phyloP scores from a whole-genome alignment of 73 alveolate genomes.

The Paramecium sonneborni region DNA sequence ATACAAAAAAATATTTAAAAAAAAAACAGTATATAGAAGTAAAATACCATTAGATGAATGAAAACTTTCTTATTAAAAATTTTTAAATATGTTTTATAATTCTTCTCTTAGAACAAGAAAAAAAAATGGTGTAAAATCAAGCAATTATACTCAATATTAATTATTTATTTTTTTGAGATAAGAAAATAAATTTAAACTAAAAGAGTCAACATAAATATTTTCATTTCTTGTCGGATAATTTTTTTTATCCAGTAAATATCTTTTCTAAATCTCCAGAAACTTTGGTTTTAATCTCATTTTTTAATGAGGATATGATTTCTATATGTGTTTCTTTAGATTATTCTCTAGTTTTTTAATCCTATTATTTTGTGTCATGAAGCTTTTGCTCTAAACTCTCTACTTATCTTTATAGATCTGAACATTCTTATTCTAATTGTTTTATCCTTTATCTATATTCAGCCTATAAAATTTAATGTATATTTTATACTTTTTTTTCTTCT shows the following conservation, averaged over 20 bases:
- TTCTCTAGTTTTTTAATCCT: slow-evolving; percentile 1
- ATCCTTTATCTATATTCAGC: neutral
- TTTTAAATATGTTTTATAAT: too few relatives aligned
- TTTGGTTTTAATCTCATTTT: neutral
- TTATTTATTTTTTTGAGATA: too few relatives aligned
- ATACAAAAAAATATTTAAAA: too few relatives aligned
- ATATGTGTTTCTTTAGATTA: neutral
- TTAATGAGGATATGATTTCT: neutral
- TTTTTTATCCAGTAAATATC: slow-evolving; percentile 1
- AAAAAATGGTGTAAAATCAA: neutral
- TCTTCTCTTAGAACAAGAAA: too few relatives aligned
- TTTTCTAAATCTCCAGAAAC: slow-evolving; percentile 1
- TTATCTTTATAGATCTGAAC: neutral
- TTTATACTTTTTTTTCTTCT: neutral
- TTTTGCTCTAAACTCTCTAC: neutral
- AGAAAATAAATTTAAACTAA: too few relatives aligned
- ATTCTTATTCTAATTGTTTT: neutral
- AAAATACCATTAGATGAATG: too few relatives aligned
- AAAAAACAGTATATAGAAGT: too few relatives aligned
- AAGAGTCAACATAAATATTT: neutral
- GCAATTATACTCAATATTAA: neutral
- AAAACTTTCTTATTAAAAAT: too few relatives aligned
- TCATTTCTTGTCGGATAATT: neutral
- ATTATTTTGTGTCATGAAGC: neutral
- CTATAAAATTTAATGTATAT: neutral